Evolutionary conservation across 306 rosid genomes (phyloP).

Genomic region (Amphicarpaea edgeworthii): DNA sequence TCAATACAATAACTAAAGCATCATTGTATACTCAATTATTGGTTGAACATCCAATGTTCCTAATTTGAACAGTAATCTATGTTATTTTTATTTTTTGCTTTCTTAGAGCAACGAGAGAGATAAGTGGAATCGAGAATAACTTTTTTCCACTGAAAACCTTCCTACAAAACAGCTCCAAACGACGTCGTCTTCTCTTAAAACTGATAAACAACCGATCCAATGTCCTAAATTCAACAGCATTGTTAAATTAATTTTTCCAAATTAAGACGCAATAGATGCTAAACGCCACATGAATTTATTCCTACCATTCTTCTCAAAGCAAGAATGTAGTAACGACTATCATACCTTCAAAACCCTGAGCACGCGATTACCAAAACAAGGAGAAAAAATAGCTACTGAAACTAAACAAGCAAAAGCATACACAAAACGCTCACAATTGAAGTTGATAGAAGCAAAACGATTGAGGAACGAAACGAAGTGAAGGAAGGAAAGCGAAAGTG

Average conservation of each 20-base stretch:
- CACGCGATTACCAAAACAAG: slow-evolving; percentile 13
- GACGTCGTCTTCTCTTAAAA: slow-evolving; percentile 1
- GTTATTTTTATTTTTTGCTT: no score
- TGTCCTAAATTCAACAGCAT: slow-evolving; percentile 32
- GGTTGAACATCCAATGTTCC: slow-evolving; percentile 13
- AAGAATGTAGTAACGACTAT: not conserved
- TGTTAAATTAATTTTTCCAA: slow-evolving; percentile 28
- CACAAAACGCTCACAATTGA: slow-evolving; percentile 16
- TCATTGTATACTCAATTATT: not conserved
- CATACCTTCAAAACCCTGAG: not conserved
- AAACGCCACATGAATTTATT: slow-evolving; percentile 22
- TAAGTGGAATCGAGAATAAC: slow-evolving; percentile 14
- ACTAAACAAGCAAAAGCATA: slow-evolving; percentile 20
- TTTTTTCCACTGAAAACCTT: slow-evolving; percentile 35
- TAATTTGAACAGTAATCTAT: slow-evolving; percentile 3
- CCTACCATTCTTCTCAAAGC: slow-evolving; percentile 26
- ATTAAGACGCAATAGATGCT: slow-evolving; percentile 5
- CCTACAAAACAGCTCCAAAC: slow-evolving; percentile 19
- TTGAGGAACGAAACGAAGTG: not conserved
- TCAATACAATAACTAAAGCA: slow-evolving; percentile 10
- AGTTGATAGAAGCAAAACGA: slow-evolving; percentile 20
- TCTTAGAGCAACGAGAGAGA: slow-evolving; percentile 19
- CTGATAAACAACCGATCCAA: not conserved
- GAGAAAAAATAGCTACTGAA: slow-evolving; percentile 1
- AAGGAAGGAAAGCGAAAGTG: not conserved